These are phyloP conservation scores for Diaporthe batatas DNA, from an alignment of 2,329 filamentous ascomycete species.

Conservation along the genomic window DNA sequence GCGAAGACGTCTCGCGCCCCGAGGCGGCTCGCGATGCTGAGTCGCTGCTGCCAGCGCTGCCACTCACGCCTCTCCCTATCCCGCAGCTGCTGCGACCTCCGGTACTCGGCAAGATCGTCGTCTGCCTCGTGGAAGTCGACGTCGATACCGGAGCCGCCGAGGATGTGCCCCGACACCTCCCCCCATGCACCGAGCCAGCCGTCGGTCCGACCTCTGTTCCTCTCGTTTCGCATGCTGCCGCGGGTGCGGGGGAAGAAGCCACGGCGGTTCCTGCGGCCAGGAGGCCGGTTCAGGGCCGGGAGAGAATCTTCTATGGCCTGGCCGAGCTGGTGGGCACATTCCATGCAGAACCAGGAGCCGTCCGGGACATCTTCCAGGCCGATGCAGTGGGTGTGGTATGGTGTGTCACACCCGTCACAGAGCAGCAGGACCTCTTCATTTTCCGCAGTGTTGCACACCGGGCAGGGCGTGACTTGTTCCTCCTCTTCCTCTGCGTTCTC, in stretches of 20 bases:
- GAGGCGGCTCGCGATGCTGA: conserved; percentile 84
- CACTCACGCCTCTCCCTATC: conserved; percentile 69
- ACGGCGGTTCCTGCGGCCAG: conserved; percentile 44
- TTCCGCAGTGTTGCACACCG: conserved; percentile 84
- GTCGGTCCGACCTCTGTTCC: conserved; percentile 76
- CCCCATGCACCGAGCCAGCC: conserved; percentile 93
- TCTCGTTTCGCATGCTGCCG: conserved; percentile 67
- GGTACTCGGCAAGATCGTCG: conserved; percentile 65
- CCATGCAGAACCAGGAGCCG: conserved; percentile 91
- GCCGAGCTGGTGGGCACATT: conserved; percentile 72
- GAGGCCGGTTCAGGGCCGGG: conserved; percentile 45
- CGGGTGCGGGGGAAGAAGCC: conserved; percentile 67
- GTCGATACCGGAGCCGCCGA: conserved; percentile 79
- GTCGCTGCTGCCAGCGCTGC: conserved; percentile 85
- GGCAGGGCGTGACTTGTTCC: conserved; percentile 78
- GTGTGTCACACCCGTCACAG: conserved; percentile 90
- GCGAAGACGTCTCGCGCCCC: conserved; percentile 81
- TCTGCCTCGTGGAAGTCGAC: conserved; percentile 91
- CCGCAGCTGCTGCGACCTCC: conserved; percentile 64
- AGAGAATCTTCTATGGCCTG: conserved; percentile 53
- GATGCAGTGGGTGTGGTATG: conserved; percentile 93
- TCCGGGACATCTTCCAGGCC: conserved; percentile 82
- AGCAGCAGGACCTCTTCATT: conserved; percentile 88
- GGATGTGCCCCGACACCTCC: conserved; percentile 71
- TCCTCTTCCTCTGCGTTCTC: conserved; percentile 81